These are phyloP conservation scores for Xanthoceras sorbifolium DNA, from an alignment of 345 rosid genomes.

Conservation along the genomic window DNA sequence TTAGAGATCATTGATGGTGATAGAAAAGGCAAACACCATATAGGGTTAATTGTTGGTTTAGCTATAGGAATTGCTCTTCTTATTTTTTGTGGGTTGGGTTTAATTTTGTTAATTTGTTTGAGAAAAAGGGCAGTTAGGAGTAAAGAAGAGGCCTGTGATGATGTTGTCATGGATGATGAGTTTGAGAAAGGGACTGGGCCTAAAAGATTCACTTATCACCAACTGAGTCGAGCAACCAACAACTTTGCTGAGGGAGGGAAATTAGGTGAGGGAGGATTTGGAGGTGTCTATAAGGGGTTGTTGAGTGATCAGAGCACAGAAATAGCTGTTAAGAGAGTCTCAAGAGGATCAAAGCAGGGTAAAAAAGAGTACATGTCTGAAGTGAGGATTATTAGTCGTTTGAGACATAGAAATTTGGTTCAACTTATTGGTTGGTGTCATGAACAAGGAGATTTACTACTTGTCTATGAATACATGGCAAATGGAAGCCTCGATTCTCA, in stretches of 20 bases:
- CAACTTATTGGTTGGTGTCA: constrained; percentile 63
- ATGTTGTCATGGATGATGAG: constrained; percentile 37
- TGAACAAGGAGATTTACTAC: constrained; percentile 43
- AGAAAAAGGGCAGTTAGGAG: constrained; percentile 23
- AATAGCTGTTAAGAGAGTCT: constrained; percentile 58
- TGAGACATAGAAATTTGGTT: constrained; percentile 57
- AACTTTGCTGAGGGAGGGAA: constrained; percentile 42
- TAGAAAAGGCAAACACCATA: neutral
- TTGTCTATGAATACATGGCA: constrained; percentile 58
- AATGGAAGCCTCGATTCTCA: constrained; percentile 57
- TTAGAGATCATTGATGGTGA: constrained; percentile 20
- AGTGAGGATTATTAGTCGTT: constrained; percentile 53
- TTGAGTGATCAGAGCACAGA: constrained; percentile 26
- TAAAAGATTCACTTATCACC: constrained; percentile 41
- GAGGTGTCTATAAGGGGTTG: constrained; percentile 55
- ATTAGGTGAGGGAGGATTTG: constrained; percentile 63
- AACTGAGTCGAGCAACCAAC: constrained; percentile 41
- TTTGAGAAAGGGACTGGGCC: constrained; percentile 56
- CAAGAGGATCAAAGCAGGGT: constrained; percentile 46
- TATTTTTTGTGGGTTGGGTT: constrained; percentile 14
- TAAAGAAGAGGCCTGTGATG: constrained; percentile 17
- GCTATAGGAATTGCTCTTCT: constrained; percentile 23
- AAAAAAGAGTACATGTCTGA: constrained; percentile 49
- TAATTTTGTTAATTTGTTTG: constrained; percentile 27
- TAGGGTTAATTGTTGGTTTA: constrained; percentile 26